phyloP scores from a whole-genome alignment of 1,139 yeast species.

The Arxiozyma slooffiae region DNA sequence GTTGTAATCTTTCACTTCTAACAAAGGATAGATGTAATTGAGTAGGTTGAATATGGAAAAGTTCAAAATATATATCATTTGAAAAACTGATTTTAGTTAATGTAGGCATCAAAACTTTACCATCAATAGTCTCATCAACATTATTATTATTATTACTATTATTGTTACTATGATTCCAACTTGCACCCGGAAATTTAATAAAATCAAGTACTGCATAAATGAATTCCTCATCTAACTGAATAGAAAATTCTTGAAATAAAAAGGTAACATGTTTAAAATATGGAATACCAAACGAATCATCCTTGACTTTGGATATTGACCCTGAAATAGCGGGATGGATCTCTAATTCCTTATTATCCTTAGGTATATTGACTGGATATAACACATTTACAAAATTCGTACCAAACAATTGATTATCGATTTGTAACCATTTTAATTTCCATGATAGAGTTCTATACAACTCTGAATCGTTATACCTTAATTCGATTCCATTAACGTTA shows the following conservation, averaged over 20 bases:
- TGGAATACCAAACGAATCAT: conserved; percentile 79
- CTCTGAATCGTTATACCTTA: conserved; percentile 76
- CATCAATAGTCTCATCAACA: conserved; percentile 12
- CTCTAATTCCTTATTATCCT: conserved; percentile 72
- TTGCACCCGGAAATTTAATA: conserved; percentile 59
- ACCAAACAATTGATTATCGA: conserved; percentile 85
- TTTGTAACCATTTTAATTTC: conserved; percentile 87
- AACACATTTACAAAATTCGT: conserved; percentile 79
- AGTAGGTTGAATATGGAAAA: conserved; percentile 84
- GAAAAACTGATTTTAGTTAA: conserved; percentile 53
- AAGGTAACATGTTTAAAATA: conserved; percentile 87
- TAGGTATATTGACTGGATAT: conserved; percentile 89
- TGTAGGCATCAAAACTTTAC: conserved; percentile 55
- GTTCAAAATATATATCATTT: conserved; percentile 81
- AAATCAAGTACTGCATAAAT: conserved; percentile 75
- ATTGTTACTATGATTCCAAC: conserved; percentile 39
- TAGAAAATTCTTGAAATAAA: conserved; percentile 78
- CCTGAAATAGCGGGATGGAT: conserved; percentile 87
- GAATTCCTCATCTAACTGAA: conserved; percentile 92
- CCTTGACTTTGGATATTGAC: conserved; percentile 74
- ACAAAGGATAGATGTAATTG: conserved; percentile 84
- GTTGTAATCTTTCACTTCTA: conserved; percentile 72
- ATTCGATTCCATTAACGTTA: conserved; percentile 70
- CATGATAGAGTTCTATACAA: conserved; percentile 69
- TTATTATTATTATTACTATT: background rate